phyloP scores from a whole-genome alignment of 805 yeast genomes.

The Schwanniomyces occidentalis region DNA sequence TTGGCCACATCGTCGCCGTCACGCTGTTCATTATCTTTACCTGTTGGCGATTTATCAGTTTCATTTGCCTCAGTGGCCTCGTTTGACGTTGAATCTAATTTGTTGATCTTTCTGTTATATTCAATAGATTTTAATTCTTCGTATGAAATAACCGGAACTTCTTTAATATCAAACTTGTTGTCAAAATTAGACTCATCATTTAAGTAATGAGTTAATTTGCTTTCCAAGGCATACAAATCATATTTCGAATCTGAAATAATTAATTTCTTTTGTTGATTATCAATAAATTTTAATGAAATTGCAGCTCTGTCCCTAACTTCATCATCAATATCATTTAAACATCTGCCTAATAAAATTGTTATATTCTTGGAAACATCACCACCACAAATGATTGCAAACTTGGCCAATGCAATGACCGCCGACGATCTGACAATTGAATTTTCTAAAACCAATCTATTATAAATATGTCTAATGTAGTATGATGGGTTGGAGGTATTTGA shows the following conservation, averaged over 20 bases:
- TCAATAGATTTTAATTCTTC: conserved; percentile 70
- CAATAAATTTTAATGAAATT: conserved; percentile 69
- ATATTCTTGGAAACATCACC: conserved; percentile 66
- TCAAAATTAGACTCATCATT: conserved; percentile 49
- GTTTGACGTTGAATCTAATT: conserved; percentile 28
- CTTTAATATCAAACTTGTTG: conserved; percentile 67
- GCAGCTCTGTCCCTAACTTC: conserved; percentile 98
- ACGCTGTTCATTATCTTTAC: conserved; percentile 12
- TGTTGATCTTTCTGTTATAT: conserved; percentile 51
- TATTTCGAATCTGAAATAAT: conserved; percentile 68
- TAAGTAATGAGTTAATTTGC: conserved; percentile 71
- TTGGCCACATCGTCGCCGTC: conserved; percentile 20
- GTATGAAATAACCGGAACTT: conserved; percentile 64
- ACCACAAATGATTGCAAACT: conserved; percentile 82
- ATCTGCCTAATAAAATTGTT: conserved; percentile 73
- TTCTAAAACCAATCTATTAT: conserved; percentile 94
- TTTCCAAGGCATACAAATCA: conserved; percentile 77
- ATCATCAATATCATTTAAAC: conserved; percentile 87
- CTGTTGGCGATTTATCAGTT: conserved; percentile 21
- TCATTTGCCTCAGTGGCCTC: conserved; percentile 17
- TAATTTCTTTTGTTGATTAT: conserved; percentile 38
- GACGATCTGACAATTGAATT: conserved; percentile 94
- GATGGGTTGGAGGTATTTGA: conserved; percentile 86
- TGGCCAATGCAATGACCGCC: conserved; percentile 89
- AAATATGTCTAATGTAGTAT: conserved; percentile 89